Evolutionary conservation across 2,329 filamentous ascomycete species (phyloP).

Genomic region (Neopestalotiopsis sp.): DNA sequence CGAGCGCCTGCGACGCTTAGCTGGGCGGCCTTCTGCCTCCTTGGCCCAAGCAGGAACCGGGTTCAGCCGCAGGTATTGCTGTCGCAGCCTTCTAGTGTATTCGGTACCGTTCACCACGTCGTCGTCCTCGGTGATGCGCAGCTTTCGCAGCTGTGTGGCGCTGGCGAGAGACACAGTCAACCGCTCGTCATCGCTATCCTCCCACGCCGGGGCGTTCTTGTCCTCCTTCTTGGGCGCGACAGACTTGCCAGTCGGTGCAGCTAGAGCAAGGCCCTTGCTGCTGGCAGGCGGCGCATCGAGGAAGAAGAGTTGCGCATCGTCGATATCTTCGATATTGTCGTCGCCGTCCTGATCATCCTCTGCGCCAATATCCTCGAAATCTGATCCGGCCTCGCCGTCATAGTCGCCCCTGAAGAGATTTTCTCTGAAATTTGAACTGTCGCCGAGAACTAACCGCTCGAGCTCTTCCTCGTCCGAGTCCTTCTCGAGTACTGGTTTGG

Average conservation of each 20-base stretch:
- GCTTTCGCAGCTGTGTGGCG: constrained; percentile 78
- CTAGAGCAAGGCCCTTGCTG: constrained; percentile 33
- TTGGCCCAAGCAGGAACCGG: constrained; percentile 66
- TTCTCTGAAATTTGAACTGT: constrained; percentile 80
- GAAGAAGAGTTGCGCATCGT: constrained; percentile 86
- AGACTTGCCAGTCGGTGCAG: constrained; percentile 29
- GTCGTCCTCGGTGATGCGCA: constrained; percentile 80
- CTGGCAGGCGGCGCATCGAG: constrained; percentile 66
- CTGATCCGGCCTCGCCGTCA: constrained; percentile 28
- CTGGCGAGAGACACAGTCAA: constrained; percentile 82
- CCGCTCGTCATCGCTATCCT: constrained; percentile 94
- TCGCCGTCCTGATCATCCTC: constrained; percentile 48
- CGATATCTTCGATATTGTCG: constrained; percentile 66
- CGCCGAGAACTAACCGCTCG: constrained; percentile 87
- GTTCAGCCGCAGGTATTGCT: constrained; percentile 72
- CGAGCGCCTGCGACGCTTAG: constrained; percentile 56
- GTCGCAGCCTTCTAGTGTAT: constrained; percentile 79
- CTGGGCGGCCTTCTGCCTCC: constrained; percentile 54
- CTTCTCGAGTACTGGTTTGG: constrained; percentile 59
- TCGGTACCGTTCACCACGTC: constrained; percentile 87
- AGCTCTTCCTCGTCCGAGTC: constrained; percentile 85
- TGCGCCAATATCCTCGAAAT: constrained; percentile 38
- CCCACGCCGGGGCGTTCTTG: constrained; percentile 72
- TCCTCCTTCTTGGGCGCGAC: constrained; percentile 21
- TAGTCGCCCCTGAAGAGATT: constrained; percentile 68